A percentile compares a stretch with the other conserved stretches of the same genome.
Conservation (phyloP, 2,329 filamentous ascomycete genomes). For the Colletotrichum scovillei region DNA sequence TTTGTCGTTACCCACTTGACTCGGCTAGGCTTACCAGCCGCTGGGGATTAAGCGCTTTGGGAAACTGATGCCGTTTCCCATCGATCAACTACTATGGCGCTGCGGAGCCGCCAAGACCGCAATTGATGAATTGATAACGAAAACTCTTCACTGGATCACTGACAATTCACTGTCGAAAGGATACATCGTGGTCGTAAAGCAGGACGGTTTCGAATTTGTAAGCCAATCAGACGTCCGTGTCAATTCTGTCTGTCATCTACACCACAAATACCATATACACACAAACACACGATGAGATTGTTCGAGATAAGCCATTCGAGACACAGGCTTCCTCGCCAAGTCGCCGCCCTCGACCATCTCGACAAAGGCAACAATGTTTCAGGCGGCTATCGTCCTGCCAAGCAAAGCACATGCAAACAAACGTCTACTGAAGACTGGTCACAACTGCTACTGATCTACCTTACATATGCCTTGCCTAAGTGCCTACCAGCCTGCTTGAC, state of each 20-base stretch:
- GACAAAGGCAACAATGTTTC: not conserved
- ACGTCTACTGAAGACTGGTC: too few species aligned
- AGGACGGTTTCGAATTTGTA: not conserved
- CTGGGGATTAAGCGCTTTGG: not conserved
- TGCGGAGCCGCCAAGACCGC: conserved; percentile 5
- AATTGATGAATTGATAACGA: not conserved
- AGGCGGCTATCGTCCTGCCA: not conserved
- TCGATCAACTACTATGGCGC: not conserved
- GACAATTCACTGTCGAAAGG: not conserved
- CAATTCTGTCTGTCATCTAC: not conserved
- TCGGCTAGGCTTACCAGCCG: not conserved
- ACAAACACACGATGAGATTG: not conserved
- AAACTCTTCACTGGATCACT: conserved; percentile 2
- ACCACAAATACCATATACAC: not conserved
- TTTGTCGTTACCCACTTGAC: too few species aligned
- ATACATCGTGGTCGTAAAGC: not conserved
- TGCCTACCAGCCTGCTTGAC: not conserved
- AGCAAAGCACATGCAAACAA: not conserved
- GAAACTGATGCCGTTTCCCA: not conserved
- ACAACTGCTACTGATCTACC: too few species aligned
- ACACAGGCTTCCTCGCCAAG: not conserved
- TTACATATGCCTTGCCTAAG: too few species aligned
- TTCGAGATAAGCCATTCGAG: not conserved
- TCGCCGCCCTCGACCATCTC: not conserved
- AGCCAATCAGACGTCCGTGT: not conserved